These are phyloP conservation scores for Cutaneotrichosporon cavernicola DNA, from an alignment of 1,284 basidiomycete genomes.

Conservation along the genomic window DNA sequence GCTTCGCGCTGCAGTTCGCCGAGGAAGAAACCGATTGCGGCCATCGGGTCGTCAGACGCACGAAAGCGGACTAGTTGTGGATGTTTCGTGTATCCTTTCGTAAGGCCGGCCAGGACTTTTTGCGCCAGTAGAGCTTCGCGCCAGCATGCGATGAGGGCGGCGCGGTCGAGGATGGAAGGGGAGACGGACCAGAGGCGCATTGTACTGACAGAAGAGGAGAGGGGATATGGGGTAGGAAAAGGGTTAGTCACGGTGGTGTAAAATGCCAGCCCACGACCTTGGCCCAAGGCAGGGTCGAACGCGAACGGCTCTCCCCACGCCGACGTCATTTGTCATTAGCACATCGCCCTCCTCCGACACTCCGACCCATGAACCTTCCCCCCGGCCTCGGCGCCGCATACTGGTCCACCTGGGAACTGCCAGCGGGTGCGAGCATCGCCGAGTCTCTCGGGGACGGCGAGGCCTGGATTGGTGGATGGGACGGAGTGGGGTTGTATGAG, in stretches of 20 bases:
- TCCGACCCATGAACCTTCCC: slow-evolving; percentile 12
- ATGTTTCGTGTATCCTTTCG: slow-evolving; percentile 15
- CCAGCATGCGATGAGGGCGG: slow-evolving; percentile 13
- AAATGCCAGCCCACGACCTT: not conserved
- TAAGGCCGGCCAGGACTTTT: slow-evolving; percentile 13
- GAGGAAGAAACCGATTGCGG: slow-evolving; percentile 16
- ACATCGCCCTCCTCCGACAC: not conserved
- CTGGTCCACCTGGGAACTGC: slow-evolving; percentile 14
- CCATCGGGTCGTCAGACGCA: slow-evolving; percentile 6
- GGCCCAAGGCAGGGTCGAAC: not conserved
- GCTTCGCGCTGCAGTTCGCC: slow-evolving; percentile 10
- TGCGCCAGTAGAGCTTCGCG: slow-evolving; percentile 18
- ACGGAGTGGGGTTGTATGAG: slow-evolving; percentile 81
- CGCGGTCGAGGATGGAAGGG: slow-evolving; percentile 14
- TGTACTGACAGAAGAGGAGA: not conserved
- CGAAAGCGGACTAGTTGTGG: slow-evolving; percentile 15
- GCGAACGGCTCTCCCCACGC: not conserved
- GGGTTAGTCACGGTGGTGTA: not conserved
- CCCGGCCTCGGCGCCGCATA: slow-evolving; percentile 11
- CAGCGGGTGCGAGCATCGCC: slow-evolving; percentile 18
- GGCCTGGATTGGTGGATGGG: slow-evolving; percentile 68
- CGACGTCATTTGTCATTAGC: slow-evolving; percentile 1
- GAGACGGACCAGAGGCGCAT: slow-evolving; percentile 19
- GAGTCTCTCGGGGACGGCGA: slow-evolving; percentile 63
- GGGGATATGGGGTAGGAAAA: not conserved